Conservation (phyloP, 805 yeast genomes). For the Monosporozyma yasuniensis region DNA sequence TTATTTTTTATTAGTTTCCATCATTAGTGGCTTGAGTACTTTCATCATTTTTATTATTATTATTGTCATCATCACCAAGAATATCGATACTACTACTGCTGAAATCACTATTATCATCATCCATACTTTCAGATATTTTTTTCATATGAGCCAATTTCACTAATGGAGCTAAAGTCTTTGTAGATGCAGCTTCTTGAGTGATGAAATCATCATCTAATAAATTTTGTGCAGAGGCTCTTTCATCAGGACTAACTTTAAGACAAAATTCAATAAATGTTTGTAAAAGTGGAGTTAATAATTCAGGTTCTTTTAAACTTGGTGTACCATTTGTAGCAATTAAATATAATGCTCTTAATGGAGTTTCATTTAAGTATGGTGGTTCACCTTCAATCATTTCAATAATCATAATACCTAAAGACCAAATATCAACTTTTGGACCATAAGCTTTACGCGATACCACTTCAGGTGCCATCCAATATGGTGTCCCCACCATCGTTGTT, state of each 20-base stretch:
- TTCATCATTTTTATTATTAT: neutral
- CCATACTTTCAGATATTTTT: conserved; percentile 7
- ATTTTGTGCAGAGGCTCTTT: conserved; percentile 70
- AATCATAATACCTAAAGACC: conserved; percentile 97
- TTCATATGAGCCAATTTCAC: conserved; percentile 31
- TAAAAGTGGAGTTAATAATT: conserved; percentile 56
- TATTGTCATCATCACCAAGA: neutral
- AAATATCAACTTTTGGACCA: conserved; percentile 93
- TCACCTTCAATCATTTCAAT: conserved; percentile 99
- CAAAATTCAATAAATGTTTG: conserved; percentile 67
- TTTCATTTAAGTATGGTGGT: conserved; percentile 95
- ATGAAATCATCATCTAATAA: conserved; percentile 61
- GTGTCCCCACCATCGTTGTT: conserved; percentile 98
- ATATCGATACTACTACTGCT: neutral
- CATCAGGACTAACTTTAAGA: conserved; percentile 73
- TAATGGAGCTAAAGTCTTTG: conserved; percentile 56
- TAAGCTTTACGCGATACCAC: conserved; percentile 91
- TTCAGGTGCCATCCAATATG: conserved; percentile 99
- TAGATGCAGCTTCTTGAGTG: conserved; percentile 46
- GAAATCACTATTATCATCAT: conserved; percentile 3
- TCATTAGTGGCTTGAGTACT: neutral
- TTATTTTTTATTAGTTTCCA: too few relatives aligned
- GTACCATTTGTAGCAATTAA: conserved; percentile 95
- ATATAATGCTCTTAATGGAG: conserved; percentile 88
- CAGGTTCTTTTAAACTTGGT: conserved; percentile 86